A percentile compares a stretch with the other conserved stretches of the same genome.
phyloP scores from a whole-genome alignment of 1,284 basidiomycete genomes.

The Vanrija humicola region DNA sequence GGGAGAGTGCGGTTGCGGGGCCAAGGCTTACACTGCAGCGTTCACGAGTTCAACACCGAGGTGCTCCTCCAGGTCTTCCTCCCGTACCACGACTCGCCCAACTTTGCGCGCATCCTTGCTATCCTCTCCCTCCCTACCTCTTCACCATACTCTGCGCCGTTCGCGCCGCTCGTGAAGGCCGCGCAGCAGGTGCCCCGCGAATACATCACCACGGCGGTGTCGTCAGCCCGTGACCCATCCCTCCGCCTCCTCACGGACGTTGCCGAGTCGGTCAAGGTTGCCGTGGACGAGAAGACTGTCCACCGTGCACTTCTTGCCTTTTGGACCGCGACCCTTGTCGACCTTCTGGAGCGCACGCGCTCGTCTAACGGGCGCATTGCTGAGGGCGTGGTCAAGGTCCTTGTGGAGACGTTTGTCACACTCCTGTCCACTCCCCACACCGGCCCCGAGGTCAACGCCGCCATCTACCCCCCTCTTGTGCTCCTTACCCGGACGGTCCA shows the following conservation, averaged over 20 bases:
- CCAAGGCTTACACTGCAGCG: slow-evolving; percentile 53
- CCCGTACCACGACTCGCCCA: slow-evolving; percentile 91
- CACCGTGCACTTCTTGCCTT: slow-evolving; percentile 79
- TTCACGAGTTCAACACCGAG: slow-evolving; percentile 89
- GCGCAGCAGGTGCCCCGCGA: slow-evolving; percentile 66
- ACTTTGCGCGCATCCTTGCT: slow-evolving; percentile 89
- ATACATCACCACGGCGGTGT: slow-evolving; percentile 65
- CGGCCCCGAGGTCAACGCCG: slow-evolving; percentile 44
- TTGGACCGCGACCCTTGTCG: slow-evolving; percentile 74
- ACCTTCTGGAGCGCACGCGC: slow-evolving; percentile 61
- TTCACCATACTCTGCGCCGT: slow-evolving; percentile 51
- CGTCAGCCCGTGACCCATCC: slow-evolving; percentile 58
- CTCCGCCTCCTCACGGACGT: slow-evolving; percentile 58
- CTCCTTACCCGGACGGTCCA: slow-evolving; percentile 41
- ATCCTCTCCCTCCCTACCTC: slow-evolving; percentile 66
- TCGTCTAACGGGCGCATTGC: slow-evolving; percentile 21
- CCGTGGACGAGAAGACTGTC: slow-evolving; percentile 55
- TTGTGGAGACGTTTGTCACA: slow-evolving; percentile 44
- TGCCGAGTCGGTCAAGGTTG: slow-evolving; percentile 54
- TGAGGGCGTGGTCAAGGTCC: slow-evolving; percentile 43
- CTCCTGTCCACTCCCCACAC: slow-evolving; percentile 28
- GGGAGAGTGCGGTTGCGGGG: not conserved
- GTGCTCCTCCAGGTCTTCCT: slow-evolving; percentile 77
- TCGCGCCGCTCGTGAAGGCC: slow-evolving; percentile 70
- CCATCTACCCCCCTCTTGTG: slow-evolving; percentile 46